Conservation (phyloP, 2,329 filamentous ascomycete species). For the Emergomyces africanus region DNA sequence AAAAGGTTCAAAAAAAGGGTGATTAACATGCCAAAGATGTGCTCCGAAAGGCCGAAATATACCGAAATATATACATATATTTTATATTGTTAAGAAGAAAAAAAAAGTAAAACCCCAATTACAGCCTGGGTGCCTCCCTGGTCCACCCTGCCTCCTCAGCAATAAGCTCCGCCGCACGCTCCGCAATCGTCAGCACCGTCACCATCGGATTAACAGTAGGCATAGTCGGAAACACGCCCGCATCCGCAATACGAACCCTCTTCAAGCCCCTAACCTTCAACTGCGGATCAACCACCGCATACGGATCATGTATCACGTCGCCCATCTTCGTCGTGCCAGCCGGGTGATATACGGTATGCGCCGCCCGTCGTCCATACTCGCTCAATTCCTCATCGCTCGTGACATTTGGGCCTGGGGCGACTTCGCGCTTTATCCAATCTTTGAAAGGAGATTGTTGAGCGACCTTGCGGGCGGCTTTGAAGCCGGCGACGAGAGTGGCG, state of each 20-base stretch:
- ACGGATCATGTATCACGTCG: conserved; percentile 51
- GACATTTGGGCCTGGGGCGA: conserved; percentile 60
- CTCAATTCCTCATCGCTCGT: conserved; percentile 68
- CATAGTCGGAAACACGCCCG: conserved; percentile 81
- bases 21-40: too few species aligned
- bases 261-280: conserved; percentile 60
- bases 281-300: conserved; percentile 68
- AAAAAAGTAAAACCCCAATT: too few species aligned
- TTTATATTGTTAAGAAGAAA: background rate
- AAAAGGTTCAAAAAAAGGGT: too few species aligned
- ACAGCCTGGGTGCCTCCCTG: conserved; percentile 43
- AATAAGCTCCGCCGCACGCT: conserved; percentile 74
- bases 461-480: conserved; percentile 64
- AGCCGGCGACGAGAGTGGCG: conserved; percentile 63
- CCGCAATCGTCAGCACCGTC: conserved; percentile 71
- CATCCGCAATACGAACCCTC: conserved; percentile 68
- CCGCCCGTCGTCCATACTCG: conserved; percentile 67
- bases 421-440: conserved; percentile 70
- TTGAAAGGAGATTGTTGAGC: conserved; percentile 66
- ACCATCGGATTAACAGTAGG: conserved; percentile 81
- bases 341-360: conserved; percentile 85
- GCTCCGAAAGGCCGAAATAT: too few species aligned
- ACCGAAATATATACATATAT: background rate
- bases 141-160: conserved; percentile 59
- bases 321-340: conserved; percentile 88